Evolutionary conservation across 2,329 filamentous ascomycete genomes (phyloP).

Genomic region (Aspergillus melleus): DNA sequence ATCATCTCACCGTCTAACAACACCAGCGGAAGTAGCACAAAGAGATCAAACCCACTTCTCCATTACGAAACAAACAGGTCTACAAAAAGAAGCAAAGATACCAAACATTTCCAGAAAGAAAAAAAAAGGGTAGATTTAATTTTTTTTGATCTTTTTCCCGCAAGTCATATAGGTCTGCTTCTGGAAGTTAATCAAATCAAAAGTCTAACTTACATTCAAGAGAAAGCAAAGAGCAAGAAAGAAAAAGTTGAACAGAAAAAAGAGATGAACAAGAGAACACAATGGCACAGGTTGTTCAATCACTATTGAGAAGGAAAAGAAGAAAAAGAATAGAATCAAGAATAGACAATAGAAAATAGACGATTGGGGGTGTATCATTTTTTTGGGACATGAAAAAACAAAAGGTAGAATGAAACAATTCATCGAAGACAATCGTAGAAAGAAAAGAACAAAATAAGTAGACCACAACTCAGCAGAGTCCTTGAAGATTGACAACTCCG

Average conservation of each 20-base stretch:
- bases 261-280: conserved; percentile 1
- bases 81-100: background rate
- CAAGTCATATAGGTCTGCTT: conserved; percentile 4
- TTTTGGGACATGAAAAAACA: conserved; percentile 14
- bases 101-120: background rate
- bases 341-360: conserved; percentile 12
- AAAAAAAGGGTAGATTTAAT: background rate
- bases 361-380: conserved; percentile 25
- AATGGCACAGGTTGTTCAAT: conserved; percentile 6
- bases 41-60: no score
- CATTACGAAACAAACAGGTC: background rate
- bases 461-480: background rate
- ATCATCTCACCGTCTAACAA: no score
- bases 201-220: conserved; percentile 17
- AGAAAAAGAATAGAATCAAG: conserved; percentile 4
- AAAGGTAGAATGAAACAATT: conserved; percentile 9
- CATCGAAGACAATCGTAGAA: conserved; percentile 14
- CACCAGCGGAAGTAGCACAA: no score
- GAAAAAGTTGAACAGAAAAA: background rate
- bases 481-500: background rate
- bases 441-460: conserved; percentile 8
- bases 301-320: background rate
- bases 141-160: conserved; percentile 1
- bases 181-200: conserved; percentile 7
- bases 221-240: background rate